Base-by-base conservation (phyloP, 257 asterid genomes). In the Prunella vulgaris region DNA sequence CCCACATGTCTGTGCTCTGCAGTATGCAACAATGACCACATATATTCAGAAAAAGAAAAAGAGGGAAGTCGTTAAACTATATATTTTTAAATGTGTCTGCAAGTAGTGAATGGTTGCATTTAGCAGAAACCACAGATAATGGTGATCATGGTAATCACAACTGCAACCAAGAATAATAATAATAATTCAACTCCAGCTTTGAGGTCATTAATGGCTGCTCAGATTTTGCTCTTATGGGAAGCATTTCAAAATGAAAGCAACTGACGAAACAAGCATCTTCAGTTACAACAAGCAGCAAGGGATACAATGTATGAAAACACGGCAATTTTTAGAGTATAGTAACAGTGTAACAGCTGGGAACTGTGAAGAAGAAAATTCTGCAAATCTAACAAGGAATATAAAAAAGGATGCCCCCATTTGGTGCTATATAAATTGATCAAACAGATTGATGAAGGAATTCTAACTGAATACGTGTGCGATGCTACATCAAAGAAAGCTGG, bases 1-100 rank as follows among this genome's bases (percentile, higher is more conserved):
- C 99, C 99, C 73, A 94, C 97, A 67, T 94, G 99, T 81, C 99
- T 85, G 78, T 94, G 99, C 86, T 94, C 99, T 94, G 90, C 83
- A 80, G 60, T 25, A 74, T 76, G 64, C 58, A 79, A 82, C 57
- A 66, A 18, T 60, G 69, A 71, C 68, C 73, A 74, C 67, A 72
- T 68, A 66, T 56, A 65, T 52, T 33, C 68, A 62, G 27, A 77
- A 54, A 33, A 40, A 35, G 2, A 37, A 38, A 71, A 32, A 17
- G 7, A 49, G 12, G 56, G 56, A 49, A 15, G 56, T n/a, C 54
- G 4, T 13, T 15, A n/a, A 48, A 48, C 54, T 42, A 48, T 15
- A 49, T 15, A 18, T 71, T 38, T 68, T 53, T 33, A 37, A 44
- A 33, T 15, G 22, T 33, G 70, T 46, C 33, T 5, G 24, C 10